Evolutionary conservation across 2,329 filamentous ascomycete genomes (phyloP).

Genomic region (Fusarium falciforme): DNA sequence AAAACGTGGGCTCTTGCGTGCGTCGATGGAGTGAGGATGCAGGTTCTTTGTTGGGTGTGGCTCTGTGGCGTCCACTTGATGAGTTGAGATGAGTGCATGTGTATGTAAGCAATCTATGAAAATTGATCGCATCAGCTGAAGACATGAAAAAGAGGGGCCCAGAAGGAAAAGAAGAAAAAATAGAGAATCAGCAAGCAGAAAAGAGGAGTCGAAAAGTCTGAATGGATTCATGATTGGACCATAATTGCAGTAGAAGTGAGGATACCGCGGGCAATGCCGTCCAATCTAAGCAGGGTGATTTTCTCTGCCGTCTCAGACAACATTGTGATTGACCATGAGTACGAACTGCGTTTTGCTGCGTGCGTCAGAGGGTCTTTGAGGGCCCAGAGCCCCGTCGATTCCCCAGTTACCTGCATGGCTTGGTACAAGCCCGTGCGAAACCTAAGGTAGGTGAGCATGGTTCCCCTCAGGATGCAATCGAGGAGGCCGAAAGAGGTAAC

Average conservation of each 20-base stretch:
- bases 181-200: constrained; percentile 28
- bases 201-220: constrained; percentile 25
- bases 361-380: constrained; percentile 14
- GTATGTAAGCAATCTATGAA: constrained; percentile 12
- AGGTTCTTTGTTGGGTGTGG: constrained; percentile 5
- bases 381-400: constrained; percentile 24
- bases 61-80: constrained; percentile 20
- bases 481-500: background rate
- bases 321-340: background rate
- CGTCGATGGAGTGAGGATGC: background rate
- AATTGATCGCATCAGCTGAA: constrained; percentile 21
- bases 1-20: background rate
- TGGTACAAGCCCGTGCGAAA: constrained; percentile 17
- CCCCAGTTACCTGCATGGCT: constrained; percentile 34
- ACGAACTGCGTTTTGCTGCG: constrained; percentile 8
- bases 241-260: constrained; percentile 25
- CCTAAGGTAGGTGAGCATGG: constrained; percentile 8
- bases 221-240: constrained; percentile 25
- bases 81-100: constrained; percentile 4
- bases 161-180: constrained; percentile 6
- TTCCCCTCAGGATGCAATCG: constrained; percentile 6
- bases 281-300: background rate
- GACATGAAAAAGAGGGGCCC: constrained; percentile 13
- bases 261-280: constrained; percentile 7
- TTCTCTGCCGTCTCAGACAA: constrained; percentile 1